Conservation (phyloP, 139 green algal genomes). For the Limnomonas spitsbergensis region DNA sequence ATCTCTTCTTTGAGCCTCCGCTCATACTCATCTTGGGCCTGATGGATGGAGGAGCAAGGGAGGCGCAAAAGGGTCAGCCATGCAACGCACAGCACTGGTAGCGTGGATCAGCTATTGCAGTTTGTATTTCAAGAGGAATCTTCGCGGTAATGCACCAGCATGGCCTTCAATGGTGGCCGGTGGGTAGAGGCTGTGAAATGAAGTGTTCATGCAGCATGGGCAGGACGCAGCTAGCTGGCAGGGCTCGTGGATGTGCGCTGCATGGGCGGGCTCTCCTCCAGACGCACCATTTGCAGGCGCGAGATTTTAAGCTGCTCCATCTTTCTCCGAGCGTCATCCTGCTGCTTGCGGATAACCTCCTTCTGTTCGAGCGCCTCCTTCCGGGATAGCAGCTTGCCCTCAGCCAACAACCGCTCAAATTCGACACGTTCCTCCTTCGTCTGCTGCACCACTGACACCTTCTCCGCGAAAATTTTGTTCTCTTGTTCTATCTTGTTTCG, state of each 20-base stretch:
- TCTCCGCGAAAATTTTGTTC: conserved; percentile 40
- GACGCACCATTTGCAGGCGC: conserved; percentile 40
- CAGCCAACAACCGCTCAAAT: conserved; percentile 49
- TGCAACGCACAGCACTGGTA: no score
- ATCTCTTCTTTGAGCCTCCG: conserved; percentile 60
- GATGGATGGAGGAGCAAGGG: not conserved
- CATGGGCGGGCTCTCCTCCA: no score
- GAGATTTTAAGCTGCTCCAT: conserved; percentile 44
- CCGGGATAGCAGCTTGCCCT: conserved; percentile 45
- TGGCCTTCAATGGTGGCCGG: no score
- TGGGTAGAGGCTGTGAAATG: no score
- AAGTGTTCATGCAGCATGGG: no score
- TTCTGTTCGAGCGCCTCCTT: conserved; percentile 65
- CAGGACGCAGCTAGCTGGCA: no score
- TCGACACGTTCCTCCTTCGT: conserved; percentile 59
- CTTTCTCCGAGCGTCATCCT: conserved; percentile 46
- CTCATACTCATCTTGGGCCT: conserved; percentile 71
- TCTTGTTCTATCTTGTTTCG: conserved; percentile 51
- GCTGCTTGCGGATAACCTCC: conserved; percentile 51
- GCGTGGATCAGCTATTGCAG: no score
- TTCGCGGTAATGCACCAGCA: no score
- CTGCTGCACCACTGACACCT: conserved; percentile 40
- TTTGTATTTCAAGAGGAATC: no score
- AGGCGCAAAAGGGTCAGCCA: no score
- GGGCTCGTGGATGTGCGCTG: no score